A percentile compares a stretch with the other conserved stretches of the same genome.
These are phyloP conservation scores for Symbiodinium pilosum DNA, from an alignment of 73 alveolate species.

Conservation along the genomic window DNA sequence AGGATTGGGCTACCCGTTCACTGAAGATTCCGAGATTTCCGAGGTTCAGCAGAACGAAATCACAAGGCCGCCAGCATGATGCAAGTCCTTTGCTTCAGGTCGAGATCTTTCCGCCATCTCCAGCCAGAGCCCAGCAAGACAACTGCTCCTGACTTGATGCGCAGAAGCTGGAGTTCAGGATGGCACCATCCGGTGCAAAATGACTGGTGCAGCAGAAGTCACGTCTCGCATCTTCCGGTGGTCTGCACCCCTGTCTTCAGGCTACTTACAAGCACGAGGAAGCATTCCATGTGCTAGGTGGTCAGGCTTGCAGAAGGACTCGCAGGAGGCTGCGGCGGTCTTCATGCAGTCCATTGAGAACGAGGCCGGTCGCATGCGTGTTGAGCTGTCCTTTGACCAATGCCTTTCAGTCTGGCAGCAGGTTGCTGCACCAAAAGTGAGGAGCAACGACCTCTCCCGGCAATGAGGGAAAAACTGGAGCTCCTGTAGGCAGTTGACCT, in stretches of 20 bases:
- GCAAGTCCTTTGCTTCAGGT: conserved; percentile 1
- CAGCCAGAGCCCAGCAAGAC: background rate
- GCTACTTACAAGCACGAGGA: background rate
- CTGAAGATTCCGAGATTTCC: conserved; percentile 59
- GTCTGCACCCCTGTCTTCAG: background rate
- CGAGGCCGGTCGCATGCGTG: background rate
- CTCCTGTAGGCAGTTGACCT: no score
- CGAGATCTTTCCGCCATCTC: conserved; percentile 41
- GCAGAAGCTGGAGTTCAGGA: conserved; percentile 5
- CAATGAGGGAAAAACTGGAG: background rate
- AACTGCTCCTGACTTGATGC: no score
- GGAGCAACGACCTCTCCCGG: conserved; percentile 1
- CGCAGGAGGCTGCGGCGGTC: conserved; percentile 65
- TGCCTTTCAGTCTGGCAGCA: background rate
- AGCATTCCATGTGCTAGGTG: background rate
- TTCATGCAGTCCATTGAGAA: conserved; percentile 55
- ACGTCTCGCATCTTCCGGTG: conserved; percentile 82
- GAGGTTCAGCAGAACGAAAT: background rate
- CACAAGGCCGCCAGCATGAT: background rate
- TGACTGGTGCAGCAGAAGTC: conserved; percentile 73
- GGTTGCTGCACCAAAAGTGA: background rate
- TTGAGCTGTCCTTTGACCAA: background rate
- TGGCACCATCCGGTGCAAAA: conserved; percentile 67
- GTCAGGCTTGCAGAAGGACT: conserved; percentile 62
- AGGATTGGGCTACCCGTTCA: conserved; percentile 66